Evolutionary conservation across 176 grass and related monocot genomes (phyloP), one percentile per base, ranked within the genome.

Genomic region (Zoysia japonica): DNA sequence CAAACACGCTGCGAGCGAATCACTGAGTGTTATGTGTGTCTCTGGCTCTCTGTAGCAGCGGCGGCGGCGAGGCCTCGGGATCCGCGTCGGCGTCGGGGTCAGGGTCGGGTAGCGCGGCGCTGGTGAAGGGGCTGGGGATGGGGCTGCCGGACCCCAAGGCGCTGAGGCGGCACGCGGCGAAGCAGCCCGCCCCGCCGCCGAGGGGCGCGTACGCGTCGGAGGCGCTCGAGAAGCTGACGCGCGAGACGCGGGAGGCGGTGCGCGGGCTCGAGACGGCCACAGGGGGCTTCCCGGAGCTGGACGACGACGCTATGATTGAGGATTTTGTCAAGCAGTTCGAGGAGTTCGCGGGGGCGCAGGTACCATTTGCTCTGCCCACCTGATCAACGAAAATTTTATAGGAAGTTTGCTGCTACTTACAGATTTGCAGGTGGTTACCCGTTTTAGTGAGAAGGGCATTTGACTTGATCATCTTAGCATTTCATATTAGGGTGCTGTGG

Each of bases 321-420:
- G 96, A 99, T 75, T 99, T 99, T 14, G 90, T 95, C 67, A 99
- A 99, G 92, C 96, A 99, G 89, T 99, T 99, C 48, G 88, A 99
- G 90, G 88, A 99, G 77, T 85, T 95, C 35, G 88, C 92, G 2
- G 96, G 96, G 36, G 80, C 76, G 20, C 92, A 93, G 96, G 96
- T 99, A 76, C n/a, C 6, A 7, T 71, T 61, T 28, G 43, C 35
- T 47, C 42, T 46, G 53, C n/a, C 16, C 16, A 78, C 5, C 2
- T 60, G 56, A 50, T 77, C 13, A 15, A 35, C n/a, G 2, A 46
- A 75, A 83, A 44, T 45, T 10, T 63, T 14, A 3, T 13, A 15
- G 15, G 3, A 1, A 73, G 3, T 38, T 38, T 38, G 28, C 8
- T 49, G 11, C 19, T 64, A 17, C 44, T 14, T 38, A 37, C 45